Percentiles rank a stretch among this genome's conserved stretches.
Conservation (phyloP, 345 rosid species). For the Hibiscus mutabilis region DNA sequence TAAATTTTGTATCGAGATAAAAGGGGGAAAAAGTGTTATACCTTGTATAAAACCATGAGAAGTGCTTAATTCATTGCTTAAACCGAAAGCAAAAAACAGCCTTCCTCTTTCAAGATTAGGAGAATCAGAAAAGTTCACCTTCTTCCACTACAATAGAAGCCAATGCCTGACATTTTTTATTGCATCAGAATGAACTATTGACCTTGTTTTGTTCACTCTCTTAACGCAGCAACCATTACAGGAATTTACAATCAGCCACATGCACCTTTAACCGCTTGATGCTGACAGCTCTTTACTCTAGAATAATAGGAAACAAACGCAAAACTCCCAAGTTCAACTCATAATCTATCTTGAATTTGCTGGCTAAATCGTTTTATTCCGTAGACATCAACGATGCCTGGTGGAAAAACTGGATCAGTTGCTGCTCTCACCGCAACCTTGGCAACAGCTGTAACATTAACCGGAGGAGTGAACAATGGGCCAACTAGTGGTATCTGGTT, state of each 20-base stretch:
- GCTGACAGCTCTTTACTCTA: slow-evolving; percentile 11
- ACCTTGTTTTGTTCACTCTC: neutral
- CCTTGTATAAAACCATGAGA: neutral
- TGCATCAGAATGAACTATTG: neutral
- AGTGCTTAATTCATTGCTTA: neutral
- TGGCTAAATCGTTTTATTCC: slow-evolving; percentile 53
- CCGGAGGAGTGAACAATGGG: slow-evolving; percentile 50
- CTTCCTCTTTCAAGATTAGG: too few relatives aligned
- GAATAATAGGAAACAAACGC: neutral
- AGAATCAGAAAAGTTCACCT: too few relatives aligned
- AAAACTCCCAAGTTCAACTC: neutral
- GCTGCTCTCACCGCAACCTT: slow-evolving; percentile 46
- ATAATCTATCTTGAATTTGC: slow-evolving; percentile 38
- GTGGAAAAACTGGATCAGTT: slow-evolving; percentile 61
- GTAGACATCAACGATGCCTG: slow-evolving; percentile 53
- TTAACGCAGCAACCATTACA: neutral
- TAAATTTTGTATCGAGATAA: too few relatives aligned
- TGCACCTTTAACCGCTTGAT: neutral
- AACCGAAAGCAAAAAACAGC: neutral
- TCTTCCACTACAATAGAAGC: neutral
- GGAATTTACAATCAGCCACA: neutral
- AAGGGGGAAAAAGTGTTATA: too few relatives aligned
- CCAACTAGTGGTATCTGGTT: slow-evolving; percentile 53
- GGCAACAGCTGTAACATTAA: slow-evolving; percentile 35
- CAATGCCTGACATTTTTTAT: neutral